A percentile compares a stretch with the other conserved stretches of the same genome.
phyloP scores from a whole-genome alignment of 1,139 yeast species.

The Protomyces arabidopsidicola region DNA sequence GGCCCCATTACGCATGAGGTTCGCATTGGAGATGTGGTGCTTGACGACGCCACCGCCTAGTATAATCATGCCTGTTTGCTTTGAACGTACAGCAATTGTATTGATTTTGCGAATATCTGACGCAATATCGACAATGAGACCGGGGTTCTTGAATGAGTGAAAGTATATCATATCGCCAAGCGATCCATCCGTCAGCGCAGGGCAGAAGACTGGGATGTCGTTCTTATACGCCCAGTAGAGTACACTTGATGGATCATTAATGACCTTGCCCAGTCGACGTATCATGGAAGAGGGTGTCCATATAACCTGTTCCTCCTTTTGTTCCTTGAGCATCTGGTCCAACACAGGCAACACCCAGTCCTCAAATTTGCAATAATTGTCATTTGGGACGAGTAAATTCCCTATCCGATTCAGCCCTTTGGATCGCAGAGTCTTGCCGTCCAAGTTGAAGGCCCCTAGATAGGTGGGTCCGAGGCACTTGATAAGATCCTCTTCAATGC shows the following conservation, averaged over 20 bases:
- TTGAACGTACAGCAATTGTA: conserved; percentile 93
- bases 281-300: conserved; percentile 95
- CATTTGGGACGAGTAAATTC: conserved; percentile 91
- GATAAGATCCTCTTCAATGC: conserved; percentile 93
- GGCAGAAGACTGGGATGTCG: conserved; percentile 92
- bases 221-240: conserved; percentile 97
- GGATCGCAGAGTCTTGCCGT: conserved; percentile 78
- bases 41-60: conserved; percentile 95
- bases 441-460: conserved; percentile 80
- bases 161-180: conserved; percentile 98
- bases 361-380: conserved; percentile 92
- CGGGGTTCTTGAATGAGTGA: conserved; percentile 96
- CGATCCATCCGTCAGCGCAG: conserved; percentile 95
- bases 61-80: conserved; percentile 89
- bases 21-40: conserved; percentile 96
- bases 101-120: conserved; percentile 88
- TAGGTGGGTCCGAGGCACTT: conserved; percentile 94
- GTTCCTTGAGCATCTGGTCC: conserved; percentile 83
- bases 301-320: conserved; percentile 61
- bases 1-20: conserved; percentile 98
- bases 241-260: conserved; percentile 88
- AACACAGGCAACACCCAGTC: conserved; percentile 97
- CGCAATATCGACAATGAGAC: conserved; percentile 83
- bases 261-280: conserved; percentile 90
- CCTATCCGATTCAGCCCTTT: conserved; percentile 98